Percentiles rank a stretch among this genome's conserved stretches.
Evolutionary conservation across 129 eudicot species (phyloP).

Genomic region (Lactuca sativa): DNA sequence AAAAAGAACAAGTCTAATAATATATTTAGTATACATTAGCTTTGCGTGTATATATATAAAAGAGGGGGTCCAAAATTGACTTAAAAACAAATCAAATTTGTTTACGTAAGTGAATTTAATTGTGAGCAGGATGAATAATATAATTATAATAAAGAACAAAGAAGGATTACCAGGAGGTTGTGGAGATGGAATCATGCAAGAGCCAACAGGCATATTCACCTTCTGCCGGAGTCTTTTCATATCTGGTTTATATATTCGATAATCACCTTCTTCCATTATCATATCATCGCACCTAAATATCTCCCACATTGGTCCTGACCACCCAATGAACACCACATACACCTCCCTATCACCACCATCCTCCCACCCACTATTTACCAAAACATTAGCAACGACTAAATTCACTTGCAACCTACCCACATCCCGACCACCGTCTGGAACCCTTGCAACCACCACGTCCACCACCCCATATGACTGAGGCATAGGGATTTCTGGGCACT

Average conservation of each 20-base stretch:
- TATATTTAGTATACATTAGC: no score
- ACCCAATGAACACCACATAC: conserved; percentile 59
- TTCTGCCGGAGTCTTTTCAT: conserved; percentile 45
- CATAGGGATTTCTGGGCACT: conserved; percentile 68
- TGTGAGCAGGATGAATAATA: not conserved
- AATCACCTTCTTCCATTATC: conserved; percentile 51
- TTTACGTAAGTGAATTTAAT: conserved; percentile 19
- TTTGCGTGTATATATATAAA: no score
- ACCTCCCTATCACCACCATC: conserved; percentile 26
- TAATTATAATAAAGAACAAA: not conserved
- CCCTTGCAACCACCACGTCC: conserved; percentile 63
- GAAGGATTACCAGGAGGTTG: conserved; percentile 27
- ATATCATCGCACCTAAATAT: conserved; percentile 82
- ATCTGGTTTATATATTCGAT: conserved; percentile 59
- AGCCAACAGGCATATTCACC: conserved; percentile 69
- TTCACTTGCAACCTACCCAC: conserved; percentile 69
- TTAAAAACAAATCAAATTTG: conserved; percentile 16
- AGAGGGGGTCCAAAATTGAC: not conserved
- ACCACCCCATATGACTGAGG: conserved; percentile 36
- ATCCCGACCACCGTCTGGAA: conserved; percentile 57
- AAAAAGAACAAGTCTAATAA: no score
- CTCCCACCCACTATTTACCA: conserved; percentile 46
- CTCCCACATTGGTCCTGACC: conserved; percentile 70
- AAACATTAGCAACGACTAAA: conserved; percentile 58
- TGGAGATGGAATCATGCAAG: conserved; percentile 46